Base-by-base conservation (phyloP, 1,284 basidiomycete genomes). In the Chondrostereum purpureum region DNA sequence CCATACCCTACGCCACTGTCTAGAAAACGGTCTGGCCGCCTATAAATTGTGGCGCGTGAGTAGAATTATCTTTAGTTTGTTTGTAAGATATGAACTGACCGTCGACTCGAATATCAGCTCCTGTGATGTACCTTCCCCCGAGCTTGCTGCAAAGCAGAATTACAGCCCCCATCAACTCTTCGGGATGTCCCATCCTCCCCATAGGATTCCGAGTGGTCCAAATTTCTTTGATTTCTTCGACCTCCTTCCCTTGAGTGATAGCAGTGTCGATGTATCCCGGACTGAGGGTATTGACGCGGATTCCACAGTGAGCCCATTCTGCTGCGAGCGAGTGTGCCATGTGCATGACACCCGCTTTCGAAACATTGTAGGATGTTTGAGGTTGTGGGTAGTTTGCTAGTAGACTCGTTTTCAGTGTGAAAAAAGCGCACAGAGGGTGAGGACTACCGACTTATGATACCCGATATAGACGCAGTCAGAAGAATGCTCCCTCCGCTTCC, bases 361-460 rank as follows among this genome's bases (percentile, higher is more conserved):
- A 65, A 4, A 57, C 59, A 44, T 63, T 63, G 46, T 66, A 66
- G 1, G 58, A 58, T 8, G 66, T 55, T 46, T 71, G 65, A 14
- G 64, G 65, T 44, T 68, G 62, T 13, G 68, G 71, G 45, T 65
- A 70, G 50, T 69, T 61, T 43, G 66, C 62, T 8, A 46, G 52
- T 47, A n/a, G n/a, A n/a, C n/a, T n/a, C n/a, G n/a, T n/a, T n/a
- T n/a, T n/a, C n/a, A n/a, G n/a, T n/a, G n/a, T n/a, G n/a, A n/a
- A n/a, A n/a, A n/a, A n/a, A n/a, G n/a, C n/a, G n/a, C n/a, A n/a
- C n/a, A n/a, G n/a, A n/a, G n/a, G n/a, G n/a, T n/a, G n/a, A n/a
- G n/a, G n/a, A n/a, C n/a, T n/a, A 83, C 88, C 64, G 68, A 78
- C 67, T 92, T 92, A 31, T 31, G 27, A 69, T 68, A 1, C 55